Evolutionary conservation across 306 rosid species (phyloP).

Genomic region (Quercus mongolica): DNA sequence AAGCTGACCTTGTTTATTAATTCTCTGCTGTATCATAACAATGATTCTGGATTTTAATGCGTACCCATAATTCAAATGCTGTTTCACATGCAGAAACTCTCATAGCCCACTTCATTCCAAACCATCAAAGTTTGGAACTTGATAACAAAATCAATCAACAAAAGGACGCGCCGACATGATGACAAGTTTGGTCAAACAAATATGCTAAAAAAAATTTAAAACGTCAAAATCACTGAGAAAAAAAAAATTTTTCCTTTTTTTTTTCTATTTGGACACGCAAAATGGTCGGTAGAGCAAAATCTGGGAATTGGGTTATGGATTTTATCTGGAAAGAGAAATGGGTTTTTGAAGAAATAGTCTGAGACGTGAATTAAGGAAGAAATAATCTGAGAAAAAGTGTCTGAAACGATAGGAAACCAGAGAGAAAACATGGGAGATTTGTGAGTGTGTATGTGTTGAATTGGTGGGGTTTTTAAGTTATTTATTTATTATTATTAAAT

Average conservation of each 20-base stretch:
- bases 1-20: conserved; percentile 43
- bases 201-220: background rate
- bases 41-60: conserved; percentile 25
- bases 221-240: conserved; percentile 4
- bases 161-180: conserved; percentile 31
- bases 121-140: conserved; percentile 20
- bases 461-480: background rate
- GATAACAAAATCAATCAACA: conserved; percentile 14
- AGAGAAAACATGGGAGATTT: background rate
- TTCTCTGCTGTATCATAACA: conserved; percentile 24
- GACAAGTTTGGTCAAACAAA: conserved; percentile 34
- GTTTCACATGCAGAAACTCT: conserved; percentile 34
- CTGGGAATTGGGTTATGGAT: conserved; percentile 1
- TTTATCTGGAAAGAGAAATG: background rate
- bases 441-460: background rate
- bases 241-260: background rate
- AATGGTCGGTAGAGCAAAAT: conserved; percentile 10
- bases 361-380: background rate
- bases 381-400: conserved; percentile 27
- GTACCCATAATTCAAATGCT: conserved; percentile 36
- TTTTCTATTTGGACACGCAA: conserved; percentile 3
- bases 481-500: background rate
- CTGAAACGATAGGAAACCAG: background rate
- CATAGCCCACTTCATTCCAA: conserved; percentile 27
- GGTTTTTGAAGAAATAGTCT: background rate